phyloP scores from a whole-genome alignment of 2,329 filamentous ascomycete genomes.

The Talaromyces albobiverticillius region DNA sequence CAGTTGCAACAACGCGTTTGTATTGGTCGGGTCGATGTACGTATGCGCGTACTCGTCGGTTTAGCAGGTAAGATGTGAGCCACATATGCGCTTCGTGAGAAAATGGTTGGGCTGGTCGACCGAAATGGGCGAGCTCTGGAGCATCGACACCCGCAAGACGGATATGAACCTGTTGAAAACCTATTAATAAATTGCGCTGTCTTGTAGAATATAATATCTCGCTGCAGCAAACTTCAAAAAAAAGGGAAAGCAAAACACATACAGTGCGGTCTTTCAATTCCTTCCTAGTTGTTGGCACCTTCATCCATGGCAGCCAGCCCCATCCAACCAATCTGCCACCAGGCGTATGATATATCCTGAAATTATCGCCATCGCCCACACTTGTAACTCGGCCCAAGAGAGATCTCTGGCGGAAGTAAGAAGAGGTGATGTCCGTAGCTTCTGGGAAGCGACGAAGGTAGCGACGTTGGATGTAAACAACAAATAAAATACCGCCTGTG shows the following conservation, averaged over 20 bases:
- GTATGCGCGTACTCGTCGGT: conserved; percentile 74
- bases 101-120: conserved; percentile 79
- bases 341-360: conserved; percentile 90
- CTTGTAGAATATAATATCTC: background rate
- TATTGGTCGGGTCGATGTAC: conserved; percentile 89
- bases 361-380: conserved; percentile 95
- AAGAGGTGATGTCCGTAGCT: conserved; percentile 69
- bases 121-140: conserved; percentile 90
- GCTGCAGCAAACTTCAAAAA: background rate
- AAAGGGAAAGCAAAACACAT: conserved; percentile 30
- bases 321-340: conserved; percentile 84
- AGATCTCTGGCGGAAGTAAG: conserved; percentile 70
- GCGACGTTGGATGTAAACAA: conserved; percentile 33
- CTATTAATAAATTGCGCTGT: background rate
- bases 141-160: conserved; percentile 91
- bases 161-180: conserved; percentile 64
- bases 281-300: conserved; percentile 65
- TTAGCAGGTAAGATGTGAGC: conserved; percentile 69
- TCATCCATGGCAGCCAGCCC: conserved; percentile 78
- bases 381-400: conserved; percentile 85
- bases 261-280: conserved; percentile 76
- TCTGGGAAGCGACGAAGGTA: conserved; percentile 84
- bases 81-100: conserved; percentile 76
- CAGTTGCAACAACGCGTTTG: conserved; percentile 82
- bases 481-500: conserved; percentile 36